These are phyloP conservation scores for Carpinus fangiana DNA, from an alignment of 306 rosid species.

Conservation along the genomic window DNA sequence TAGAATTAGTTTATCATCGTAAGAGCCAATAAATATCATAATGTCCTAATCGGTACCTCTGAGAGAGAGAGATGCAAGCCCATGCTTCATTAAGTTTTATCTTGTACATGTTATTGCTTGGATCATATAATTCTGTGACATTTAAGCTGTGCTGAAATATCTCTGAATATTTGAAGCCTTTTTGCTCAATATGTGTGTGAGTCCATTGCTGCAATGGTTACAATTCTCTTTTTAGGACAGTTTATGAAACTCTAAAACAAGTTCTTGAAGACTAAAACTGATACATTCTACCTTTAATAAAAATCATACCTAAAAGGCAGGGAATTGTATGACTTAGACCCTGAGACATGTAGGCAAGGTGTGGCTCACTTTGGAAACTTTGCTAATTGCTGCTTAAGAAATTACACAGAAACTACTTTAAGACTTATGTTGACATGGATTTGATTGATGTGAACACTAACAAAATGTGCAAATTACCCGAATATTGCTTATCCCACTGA, in stretches of 20 bases:
- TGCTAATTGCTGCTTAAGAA: not conserved
- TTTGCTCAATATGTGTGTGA: not conserved
- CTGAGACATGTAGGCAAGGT: not conserved
- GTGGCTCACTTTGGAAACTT: not conserved
- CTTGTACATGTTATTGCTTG: not conserved
- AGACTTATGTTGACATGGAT: not conserved
- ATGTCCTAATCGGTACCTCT: not conserved
- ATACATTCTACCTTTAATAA: not conserved
- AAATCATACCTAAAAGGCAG: not conserved
- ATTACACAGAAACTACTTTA: not conserved
- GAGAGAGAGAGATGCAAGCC: not conserved
- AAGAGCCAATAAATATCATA: not conserved
- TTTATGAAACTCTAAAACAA: not conserved
- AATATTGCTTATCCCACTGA: not conserved
- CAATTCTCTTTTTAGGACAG: not conserved
- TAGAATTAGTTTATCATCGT: slow-evolving; percentile 1
- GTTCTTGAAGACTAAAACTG: not conserved
- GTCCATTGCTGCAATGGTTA: not conserved
- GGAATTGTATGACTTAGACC: not conserved
- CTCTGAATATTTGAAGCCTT: not conserved
- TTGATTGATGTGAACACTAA: not conserved
- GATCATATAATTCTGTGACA: not conserved
- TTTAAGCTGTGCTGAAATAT: not conserved
- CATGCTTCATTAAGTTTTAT: not conserved
- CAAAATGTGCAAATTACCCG: not conserved